Evolutionary conservation across 2,329 filamentous ascomycete genomes (phyloP).

Genomic region (Xylaria digitata): DNA sequence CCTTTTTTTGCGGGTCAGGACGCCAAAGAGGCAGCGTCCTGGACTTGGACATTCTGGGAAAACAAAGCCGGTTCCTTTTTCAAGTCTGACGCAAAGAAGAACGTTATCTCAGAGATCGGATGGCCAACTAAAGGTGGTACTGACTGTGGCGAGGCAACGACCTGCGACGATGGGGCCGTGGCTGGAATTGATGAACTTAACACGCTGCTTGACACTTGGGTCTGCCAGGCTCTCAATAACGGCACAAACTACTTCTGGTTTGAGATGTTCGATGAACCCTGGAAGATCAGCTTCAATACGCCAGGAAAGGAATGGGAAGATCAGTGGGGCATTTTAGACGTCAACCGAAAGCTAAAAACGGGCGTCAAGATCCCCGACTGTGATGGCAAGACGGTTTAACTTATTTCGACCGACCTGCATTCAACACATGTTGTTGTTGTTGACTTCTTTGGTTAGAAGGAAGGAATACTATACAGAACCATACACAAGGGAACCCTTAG

Average conservation of each 20-base stretch:
- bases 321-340: constrained; percentile 93
- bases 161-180: constrained; percentile 75
- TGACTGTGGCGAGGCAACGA: constrained; percentile 71
- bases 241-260: constrained; percentile 98
- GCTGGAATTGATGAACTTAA: constrained; percentile 86
- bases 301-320: constrained; percentile 85
- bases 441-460: background rate
- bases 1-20: constrained; percentile 90
- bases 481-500: constrained; percentile 1
- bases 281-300: constrained; percentile 83
- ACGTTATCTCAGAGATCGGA: constrained; percentile 90
- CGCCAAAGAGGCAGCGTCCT: constrained; percentile 74
- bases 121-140: constrained; percentile 89
- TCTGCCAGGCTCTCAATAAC: constrained; percentile 82
- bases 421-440: background rate
- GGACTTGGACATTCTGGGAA: constrained; percentile 88
- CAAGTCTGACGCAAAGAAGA: constrained; percentile 69
- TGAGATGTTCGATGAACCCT: constrained; percentile 95
- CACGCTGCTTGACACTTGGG: constrained; percentile 84
- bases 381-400: constrained; percentile 74
- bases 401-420: background rate
- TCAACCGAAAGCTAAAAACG: constrained; percentile 82
- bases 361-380: constrained; percentile 91
- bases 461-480: constrained; percentile 16
- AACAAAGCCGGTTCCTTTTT: constrained; percentile 74